phyloP scores from a whole-genome alignment of 352 stramenopile species.

The Peronospora destructor region DNA sequence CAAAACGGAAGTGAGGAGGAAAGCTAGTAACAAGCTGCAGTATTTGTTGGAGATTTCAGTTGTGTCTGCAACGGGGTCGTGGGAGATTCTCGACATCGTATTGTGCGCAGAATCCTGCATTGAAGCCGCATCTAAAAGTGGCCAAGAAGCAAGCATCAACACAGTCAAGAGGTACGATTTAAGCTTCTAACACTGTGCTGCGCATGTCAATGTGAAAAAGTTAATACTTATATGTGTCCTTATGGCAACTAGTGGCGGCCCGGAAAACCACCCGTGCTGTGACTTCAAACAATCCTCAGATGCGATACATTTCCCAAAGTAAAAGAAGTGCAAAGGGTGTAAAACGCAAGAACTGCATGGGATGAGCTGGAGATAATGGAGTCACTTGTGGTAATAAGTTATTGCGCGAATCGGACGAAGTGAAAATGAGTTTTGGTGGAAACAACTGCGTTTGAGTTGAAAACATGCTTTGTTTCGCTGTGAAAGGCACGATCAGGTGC shows the following conservation, averaged over 20 bases:
- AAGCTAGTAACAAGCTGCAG: conserved; percentile 12
- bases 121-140: conserved; percentile 5
- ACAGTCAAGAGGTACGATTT: neutral
- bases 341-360: conserved; percentile 10
- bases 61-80: conserved; percentile 5
- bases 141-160: conserved; percentile 4
- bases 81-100: neutral
- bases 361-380: neutral
- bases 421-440: conserved; percentile 17
- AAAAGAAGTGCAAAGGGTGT: conserved; percentile 2
- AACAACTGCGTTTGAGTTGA: conserved; percentile 22
- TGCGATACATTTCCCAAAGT: too few species aligned
- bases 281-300: too few species aligned
- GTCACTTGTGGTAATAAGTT: neutral
- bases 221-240: too few species aligned
- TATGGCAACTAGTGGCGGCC: too few species aligned
- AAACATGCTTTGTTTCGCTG: conserved; percentile 13
- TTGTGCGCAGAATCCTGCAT: neutral
- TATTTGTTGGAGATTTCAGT: neutral
- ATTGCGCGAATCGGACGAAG: conserved; percentile 10
- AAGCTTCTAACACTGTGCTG: neutral
- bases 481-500: conserved; percentile 11
- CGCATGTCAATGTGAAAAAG: too few species aligned
- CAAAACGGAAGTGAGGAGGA: conserved; percentile 21
- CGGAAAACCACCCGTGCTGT: too few species aligned